Base-by-base conservation (phyloP, 73 alveolate species). In the Paramecium caudatum region DNA sequence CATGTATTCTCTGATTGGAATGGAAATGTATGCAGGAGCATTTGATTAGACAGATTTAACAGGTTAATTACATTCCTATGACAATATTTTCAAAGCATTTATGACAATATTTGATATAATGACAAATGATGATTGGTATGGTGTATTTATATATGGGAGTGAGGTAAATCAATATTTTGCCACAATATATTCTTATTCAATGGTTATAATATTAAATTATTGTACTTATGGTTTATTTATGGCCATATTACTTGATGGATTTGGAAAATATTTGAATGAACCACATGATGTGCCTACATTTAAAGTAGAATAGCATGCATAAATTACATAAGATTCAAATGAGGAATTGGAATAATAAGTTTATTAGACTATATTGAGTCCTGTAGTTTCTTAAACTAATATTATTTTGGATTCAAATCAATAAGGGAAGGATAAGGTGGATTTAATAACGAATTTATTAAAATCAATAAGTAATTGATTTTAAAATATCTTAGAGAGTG, bases 51-150 rank as follows among this genome's bases (percentile, higher is more conserved):
- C 39, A 0, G 65, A 23, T 17, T 0, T 27, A 74, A 17, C 43
- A 41, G 88, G 88, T 3, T 74, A 74, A 74, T 39, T 74, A 45
- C 62, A 74, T 45, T 74, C 88, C n/a, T 74, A 27, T 74, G 69
- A 74, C 43, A 37, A 74, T 74, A 30, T 39, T 10, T 74, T 74
- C 15, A 74, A 74, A 16, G 88, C 88, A 16, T 74, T 37, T 6
- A 37, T 74, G 68, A 74, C 88, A 21, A 37, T 74, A 17, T 74
- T 74, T 45, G 43, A 74, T 74, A 74, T 74, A 4, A 74, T 74
- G 88, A 41, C 88, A 1, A 37, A 74, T 43, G 88, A 45, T 41
- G 88, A 74, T 74, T 74, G 88, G 88, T 74, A 74, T 74, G 88
- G 88, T 34, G 68, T 74, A 3, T 45, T 34, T 19, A 43, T 41